These are phyloP conservation scores for Trametes cubensis DNA, from an alignment of 768 basidiomycete genomes.

Conservation along the genomic window DNA sequence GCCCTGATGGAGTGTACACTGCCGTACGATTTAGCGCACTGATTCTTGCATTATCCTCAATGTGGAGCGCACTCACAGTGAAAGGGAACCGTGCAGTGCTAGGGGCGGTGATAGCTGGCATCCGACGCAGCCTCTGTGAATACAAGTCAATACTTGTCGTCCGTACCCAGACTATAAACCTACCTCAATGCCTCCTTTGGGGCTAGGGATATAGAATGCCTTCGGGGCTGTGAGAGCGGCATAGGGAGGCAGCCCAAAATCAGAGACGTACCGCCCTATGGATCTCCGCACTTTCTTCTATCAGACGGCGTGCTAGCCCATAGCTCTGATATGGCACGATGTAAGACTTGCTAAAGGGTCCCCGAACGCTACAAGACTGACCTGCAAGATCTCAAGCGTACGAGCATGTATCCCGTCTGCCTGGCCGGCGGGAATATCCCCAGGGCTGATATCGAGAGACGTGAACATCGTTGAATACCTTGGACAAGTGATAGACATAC, in stretches of 20 bases:
- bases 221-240: constrained; percentile 28
- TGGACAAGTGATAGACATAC: constrained; percentile 24
- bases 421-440: constrained; percentile 32
- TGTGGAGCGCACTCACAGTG: constrained; percentile 45
- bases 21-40: not conserved
- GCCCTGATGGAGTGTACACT: constrained; percentile 68
- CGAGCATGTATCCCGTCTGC: constrained; percentile 37
- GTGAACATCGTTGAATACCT: not conserved
- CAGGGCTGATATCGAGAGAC: constrained; percentile 11
- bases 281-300: constrained; percentile 33
- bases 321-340: constrained; percentile 27
- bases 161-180: not conserved
- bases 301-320: constrained; percentile 30
- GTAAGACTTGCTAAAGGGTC: not conserved
- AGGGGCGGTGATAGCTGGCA: constrained; percentile 62
- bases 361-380: not conserved
- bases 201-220: constrained; percentile 78
- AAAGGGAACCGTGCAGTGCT: constrained; percentile 71
- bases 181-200: constrained; percentile 65
- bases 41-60: no score
- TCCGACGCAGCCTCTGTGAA: constrained; percentile 60
- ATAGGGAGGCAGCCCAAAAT: no score
- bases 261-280: constrained; percentile 28
- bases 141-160: not conserved
- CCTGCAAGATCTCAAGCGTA: constrained; percentile 36